phyloP scores from a whole-genome alignment of 2,329 filamentous ascomycete species.

The Aureobasidium namibiae region DNA sequence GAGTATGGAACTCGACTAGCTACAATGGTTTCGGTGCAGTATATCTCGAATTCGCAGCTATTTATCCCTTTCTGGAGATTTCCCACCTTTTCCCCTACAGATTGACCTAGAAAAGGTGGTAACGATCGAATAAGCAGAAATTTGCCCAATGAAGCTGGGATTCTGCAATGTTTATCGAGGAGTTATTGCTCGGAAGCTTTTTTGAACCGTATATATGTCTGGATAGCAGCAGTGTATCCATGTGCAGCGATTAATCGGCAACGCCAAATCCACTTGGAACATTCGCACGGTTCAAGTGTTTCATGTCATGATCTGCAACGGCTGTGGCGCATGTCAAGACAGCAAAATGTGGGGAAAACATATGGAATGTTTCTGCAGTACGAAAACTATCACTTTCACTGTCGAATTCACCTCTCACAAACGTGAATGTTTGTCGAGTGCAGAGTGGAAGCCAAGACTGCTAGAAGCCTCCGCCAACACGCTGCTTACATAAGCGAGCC shows the following conservation, averaged over 20 bases:
- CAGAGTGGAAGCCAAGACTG: not conserved
- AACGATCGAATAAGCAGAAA: no score
- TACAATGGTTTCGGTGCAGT: no score
- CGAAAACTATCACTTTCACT: not conserved
- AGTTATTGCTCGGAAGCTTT: not conserved
- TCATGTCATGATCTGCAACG: not conserved
- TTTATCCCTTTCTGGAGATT: not conserved
- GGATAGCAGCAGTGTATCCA: no score
- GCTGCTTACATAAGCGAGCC: not conserved
- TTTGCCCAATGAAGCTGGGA: no score
- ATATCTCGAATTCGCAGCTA: not conserved
- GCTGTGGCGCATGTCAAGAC: not conserved
- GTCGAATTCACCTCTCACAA: not conserved
- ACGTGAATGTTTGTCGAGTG: not conserved
- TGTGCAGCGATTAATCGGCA: not conserved
- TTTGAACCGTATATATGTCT: not conserved
- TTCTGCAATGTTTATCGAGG: no score
- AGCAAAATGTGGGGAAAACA: not conserved
- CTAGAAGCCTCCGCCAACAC: not conserved
- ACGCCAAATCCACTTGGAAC: not conserved
- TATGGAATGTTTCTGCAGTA: not conserved
- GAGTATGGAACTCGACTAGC: accelerated
- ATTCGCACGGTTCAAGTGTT: not conserved
- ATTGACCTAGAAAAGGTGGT: no score
- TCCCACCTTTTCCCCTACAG: no score